Percentiles rank a stretch among this genome's conserved stretches.
These are phyloP conservation scores for Phytophthora constricta DNA, from an alignment of 352 stramenopile genomes.

Conservation along the genomic window DNA sequence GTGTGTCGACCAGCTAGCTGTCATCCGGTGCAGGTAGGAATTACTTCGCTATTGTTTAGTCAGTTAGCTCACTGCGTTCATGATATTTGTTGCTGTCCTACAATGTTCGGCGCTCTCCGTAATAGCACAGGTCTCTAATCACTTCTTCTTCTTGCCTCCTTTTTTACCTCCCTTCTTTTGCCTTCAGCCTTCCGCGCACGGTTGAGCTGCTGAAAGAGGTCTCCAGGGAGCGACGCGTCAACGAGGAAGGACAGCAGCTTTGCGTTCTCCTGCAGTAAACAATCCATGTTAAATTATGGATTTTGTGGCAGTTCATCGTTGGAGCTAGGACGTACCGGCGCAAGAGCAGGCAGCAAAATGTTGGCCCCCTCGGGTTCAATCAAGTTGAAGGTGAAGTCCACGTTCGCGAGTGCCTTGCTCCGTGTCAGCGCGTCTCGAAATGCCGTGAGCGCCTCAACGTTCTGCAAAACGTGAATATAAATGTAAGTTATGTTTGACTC, in stretches of 20 bases:
- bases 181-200: constrained; percentile 68
- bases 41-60: constrained; percentile 21
- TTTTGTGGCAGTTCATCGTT: not conserved
- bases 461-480: constrained; percentile 26
- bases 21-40: constrained; percentile 26
- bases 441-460: constrained; percentile 50
- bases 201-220: constrained; percentile 80
- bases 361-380: constrained; percentile 73
- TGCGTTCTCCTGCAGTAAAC: constrained; percentile 47
- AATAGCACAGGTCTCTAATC: constrained; percentile 14
- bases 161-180: constrained; percentile 89
- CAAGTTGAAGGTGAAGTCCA: constrained; percentile 82
- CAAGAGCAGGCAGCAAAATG: constrained; percentile 63
- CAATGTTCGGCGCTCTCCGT: constrained; percentile 23
- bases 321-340: constrained; percentile 36
- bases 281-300: not conserved
- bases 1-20: constrained; percentile 5
- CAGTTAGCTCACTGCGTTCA: constrained; percentile 17
- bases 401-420: constrained; percentile 70
- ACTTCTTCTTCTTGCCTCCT: constrained; percentile 76
- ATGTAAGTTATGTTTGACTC: not conserved
- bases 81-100: constrained; percentile 35
- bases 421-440: constrained; percentile 73
- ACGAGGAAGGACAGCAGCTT: constrained; percentile 82
- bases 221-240: constrained; percentile 69